Evolutionary conservation across 176 grass and related monocot genomes (phyloP).

Genomic region (Oryza australiensis): DNA sequence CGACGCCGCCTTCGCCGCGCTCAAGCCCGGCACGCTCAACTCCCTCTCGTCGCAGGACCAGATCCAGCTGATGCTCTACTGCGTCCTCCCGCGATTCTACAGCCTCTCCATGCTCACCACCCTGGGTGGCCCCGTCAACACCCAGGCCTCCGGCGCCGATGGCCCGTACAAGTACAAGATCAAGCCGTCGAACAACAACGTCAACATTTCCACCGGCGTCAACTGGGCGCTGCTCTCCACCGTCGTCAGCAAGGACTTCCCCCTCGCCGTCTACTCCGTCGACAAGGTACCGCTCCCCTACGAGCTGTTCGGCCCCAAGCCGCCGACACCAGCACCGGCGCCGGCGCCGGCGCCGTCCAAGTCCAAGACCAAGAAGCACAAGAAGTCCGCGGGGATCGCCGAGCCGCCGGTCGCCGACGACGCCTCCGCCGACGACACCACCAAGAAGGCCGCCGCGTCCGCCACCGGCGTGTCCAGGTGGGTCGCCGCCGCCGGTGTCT

Average conservation of each 20-base stretch:
- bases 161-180: constrained; percentile 67
- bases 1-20: constrained; percentile 60
- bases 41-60: constrained; percentile 60
- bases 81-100: constrained; percentile 75
- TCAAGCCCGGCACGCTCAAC: constrained; percentile 75
- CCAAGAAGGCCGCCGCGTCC: constrained; percentile 27
- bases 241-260: constrained; percentile 51
- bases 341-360: constrained; percentile 36
- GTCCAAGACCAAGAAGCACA: constrained; percentile 59
- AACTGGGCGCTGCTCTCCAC: constrained; percentile 43
- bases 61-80: constrained; percentile 73
- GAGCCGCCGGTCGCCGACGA: constrained; percentile 38
- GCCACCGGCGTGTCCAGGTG: constrained; percentile 25
- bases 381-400: constrained; percentile 47
- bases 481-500: constrained; percentile 19
- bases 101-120: constrained; percentile 48
- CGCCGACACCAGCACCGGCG: constrained; percentile 44
- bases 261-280: constrained; percentile 70
- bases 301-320: constrained; percentile 68
- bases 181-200: constrained; percentile 34
- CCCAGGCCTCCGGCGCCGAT: constrained; percentile 67
- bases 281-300: constrained; percentile 69
- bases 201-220: constrained; percentile 80
- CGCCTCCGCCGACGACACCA: not conserved
- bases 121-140: constrained; percentile 53